Base-by-base conservation (phyloP, 2,329 filamentous ascomycete species). In the Fusarium compactum region DNA sequence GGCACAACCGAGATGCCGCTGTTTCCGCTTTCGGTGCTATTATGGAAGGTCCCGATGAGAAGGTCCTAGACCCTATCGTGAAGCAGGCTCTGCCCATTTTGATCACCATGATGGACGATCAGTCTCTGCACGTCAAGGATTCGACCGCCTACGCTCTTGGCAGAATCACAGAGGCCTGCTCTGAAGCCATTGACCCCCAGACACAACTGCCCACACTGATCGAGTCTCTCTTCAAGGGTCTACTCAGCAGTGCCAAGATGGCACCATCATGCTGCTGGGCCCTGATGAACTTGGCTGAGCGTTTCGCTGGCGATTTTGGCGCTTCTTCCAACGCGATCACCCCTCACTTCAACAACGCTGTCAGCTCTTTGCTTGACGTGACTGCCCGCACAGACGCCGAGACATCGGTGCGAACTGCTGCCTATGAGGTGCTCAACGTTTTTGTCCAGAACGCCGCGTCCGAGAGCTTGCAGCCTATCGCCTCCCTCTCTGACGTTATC, bases 211-310 rank as follows among this genome's bases (percentile, higher is more conserved):
- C 94, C 70, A 89, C 92, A 22, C 86, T 99, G 68, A 95, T 99
- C 77, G 89, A 90, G 60, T 92, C 95, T 43, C 88, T 99, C 12
- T 99, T 99, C 85, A 90, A 91, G 74, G 96, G 95, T 53, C 87
- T 99, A 64, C 90, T 93, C 64, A 95, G 92, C 83, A 96, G 92
- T 79, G 92, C 94, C 65, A 98, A 97, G 88, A 99, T 99, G 91
- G 96, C 95, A 32, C 91, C 94, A 58, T 99, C 96, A 30, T 98
- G 96, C 89, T 99, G 96, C 85, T 98, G 97, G 96, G 95, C 96
- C 32, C 84, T 99, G 73, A 98, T 99, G 93, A 99, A 98, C 83
- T 85, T 99, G 78, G 95, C 96, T 14, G 96, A 99, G 79, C 92
- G 95, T 67, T 99, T 98, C 79, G 93, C 94, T 30, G 94, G 94